A percentile compares a stretch with the other conserved stretches of the same genome.
These are phyloP conservation scores for Mimosa bimucronata DNA, from an alignment of 306 rosid species.

Conservation along the genomic window DNA sequence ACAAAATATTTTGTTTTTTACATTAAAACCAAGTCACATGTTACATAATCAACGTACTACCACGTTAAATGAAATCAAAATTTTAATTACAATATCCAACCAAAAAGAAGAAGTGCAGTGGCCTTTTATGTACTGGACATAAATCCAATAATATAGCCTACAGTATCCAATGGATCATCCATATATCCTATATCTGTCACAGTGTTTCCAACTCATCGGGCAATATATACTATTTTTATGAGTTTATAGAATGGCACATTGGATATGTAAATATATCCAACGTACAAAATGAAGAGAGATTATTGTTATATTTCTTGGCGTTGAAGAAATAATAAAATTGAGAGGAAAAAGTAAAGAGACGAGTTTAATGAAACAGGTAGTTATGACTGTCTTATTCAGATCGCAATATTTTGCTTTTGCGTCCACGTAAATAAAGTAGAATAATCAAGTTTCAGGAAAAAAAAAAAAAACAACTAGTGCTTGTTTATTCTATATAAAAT, in stretches of 20 bases:
- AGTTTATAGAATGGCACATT: not conserved
- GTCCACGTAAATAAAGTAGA: not conserved
- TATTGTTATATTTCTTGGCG: not conserved
- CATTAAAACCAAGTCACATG: not conserved
- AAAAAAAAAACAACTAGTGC: not conserved
- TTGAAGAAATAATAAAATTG: not conserved
- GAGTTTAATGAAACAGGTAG: not conserved
- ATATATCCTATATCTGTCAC: not conserved
- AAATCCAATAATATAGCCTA: not conserved
- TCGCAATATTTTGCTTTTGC: constrained; percentile 14
- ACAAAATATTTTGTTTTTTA: not conserved
- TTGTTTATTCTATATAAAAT: not conserved
- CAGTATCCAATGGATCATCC: not conserved
- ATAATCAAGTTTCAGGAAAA: not conserved
- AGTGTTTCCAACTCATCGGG: not conserved
- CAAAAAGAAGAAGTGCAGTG: not conserved
- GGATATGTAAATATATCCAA: not conserved
- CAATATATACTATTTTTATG: not conserved
- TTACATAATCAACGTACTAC: not conserved
- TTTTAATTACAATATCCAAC: not conserved
- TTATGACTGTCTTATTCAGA: not conserved
- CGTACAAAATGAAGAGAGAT: not conserved
- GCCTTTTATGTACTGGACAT: not conserved
- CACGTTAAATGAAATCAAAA: too few species aligned
- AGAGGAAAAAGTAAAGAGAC: not conserved